Evolutionary conservation across 441 rosid species (phyloP).

Genomic region (Brassica hybrid): DNA sequence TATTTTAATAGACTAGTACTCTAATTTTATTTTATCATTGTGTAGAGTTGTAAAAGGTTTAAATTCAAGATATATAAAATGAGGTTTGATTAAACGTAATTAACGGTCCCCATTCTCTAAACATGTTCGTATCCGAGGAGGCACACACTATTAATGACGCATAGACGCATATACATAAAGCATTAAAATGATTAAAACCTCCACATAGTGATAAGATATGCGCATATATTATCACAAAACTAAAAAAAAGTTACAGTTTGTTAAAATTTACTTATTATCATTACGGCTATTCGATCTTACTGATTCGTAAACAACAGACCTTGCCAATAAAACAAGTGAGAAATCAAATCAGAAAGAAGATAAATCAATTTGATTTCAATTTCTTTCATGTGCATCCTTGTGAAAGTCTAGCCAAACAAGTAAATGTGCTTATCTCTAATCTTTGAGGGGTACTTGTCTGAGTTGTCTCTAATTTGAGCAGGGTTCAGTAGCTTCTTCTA

Average conservation of each 20-base stretch:
- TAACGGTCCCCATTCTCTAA: conserved; percentile 34
- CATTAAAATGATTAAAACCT: neutral
- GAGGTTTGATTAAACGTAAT: conserved; percentile 24
- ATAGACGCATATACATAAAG: neutral
- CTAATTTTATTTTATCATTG: neutral
- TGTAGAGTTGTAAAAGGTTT: neutral
- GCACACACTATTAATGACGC: conserved; percentile 9
- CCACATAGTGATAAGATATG: neutral
- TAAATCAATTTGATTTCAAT: neutral
- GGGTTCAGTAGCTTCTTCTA: neutral
- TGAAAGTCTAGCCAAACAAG: conserved; percentile 3
- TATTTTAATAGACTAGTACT: conserved; percentile 1
- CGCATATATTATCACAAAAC: neutral
- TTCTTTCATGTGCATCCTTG: neutral
- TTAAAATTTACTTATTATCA: neutral
- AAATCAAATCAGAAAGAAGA: neutral
- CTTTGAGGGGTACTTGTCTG: neutral
- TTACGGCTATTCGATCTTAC: neutral
- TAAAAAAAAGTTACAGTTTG: neutral
- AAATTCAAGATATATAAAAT: neutral
- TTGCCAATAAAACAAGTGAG: neutral
- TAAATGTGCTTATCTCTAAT: neutral
- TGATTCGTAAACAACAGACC: neutral
- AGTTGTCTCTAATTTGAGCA: neutral
- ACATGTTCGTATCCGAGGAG: conserved; percentile 33